A percentile compares a stretch with the other conserved stretches of the same genome.
Evolutionary conservation across 495 filamentous ascomycete species (phyloP).

Genomic region (Paragyromitra xinjiangensis): DNA sequence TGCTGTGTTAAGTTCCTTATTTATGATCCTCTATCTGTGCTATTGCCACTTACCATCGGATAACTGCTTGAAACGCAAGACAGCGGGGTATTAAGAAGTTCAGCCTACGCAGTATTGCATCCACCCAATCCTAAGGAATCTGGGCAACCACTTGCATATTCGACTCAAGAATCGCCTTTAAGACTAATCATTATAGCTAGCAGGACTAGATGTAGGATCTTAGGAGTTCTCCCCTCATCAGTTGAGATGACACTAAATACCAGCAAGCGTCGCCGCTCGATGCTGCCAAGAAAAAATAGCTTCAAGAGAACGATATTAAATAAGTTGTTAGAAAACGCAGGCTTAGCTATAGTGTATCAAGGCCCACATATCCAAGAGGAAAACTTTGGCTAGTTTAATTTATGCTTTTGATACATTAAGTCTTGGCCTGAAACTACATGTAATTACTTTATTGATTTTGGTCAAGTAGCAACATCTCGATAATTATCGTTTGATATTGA

Average conservation of each 20-base stretch:
- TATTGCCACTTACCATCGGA: neutral
- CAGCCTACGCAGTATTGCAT: neutral
- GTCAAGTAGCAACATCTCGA: neutral
- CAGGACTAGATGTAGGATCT: neutral
- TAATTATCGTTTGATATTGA: neutral
- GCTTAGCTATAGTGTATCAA: neutral
- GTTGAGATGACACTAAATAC: neutral
- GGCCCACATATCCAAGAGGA: neutral
- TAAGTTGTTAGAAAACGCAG: neutral
- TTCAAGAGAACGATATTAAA: neutral
- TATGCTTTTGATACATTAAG: neutral
- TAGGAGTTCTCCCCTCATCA: neutral
- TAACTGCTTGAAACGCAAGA: neutral
- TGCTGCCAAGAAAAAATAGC: neutral
- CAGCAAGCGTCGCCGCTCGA: neutral
- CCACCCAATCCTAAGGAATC: neutral
- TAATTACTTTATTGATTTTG: neutral
- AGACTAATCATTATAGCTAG: neutral
- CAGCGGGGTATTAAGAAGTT: neutral
- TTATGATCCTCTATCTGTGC: neutral
- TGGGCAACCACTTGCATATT: neutral
- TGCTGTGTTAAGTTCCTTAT: neutral
- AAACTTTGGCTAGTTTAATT: neutral
- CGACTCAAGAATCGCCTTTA: neutral
- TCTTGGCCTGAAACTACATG: neutral